Evolutionary conservation across 345 rosid species (phyloP).

Genomic region (Citrus medica): DNA sequence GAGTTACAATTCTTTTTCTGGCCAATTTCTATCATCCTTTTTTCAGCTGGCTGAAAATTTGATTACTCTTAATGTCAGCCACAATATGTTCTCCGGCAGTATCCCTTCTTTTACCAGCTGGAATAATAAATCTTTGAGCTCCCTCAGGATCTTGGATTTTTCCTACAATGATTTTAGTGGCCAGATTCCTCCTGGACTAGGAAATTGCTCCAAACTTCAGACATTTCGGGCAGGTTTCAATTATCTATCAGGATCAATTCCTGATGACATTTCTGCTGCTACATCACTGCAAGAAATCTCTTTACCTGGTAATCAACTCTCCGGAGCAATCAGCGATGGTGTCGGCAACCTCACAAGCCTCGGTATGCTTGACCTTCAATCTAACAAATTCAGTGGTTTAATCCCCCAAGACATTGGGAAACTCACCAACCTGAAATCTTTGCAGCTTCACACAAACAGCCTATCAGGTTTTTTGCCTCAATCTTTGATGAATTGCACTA

Average conservation of each 20-base stretch:
- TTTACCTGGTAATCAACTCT: not conserved
- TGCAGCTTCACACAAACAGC: not conserved
- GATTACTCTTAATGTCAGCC: not conserved
- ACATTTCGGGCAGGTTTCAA: slow-evolving; percentile 15
- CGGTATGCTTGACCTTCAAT: not conserved
- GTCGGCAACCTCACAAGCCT: not conserved
- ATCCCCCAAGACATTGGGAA: not conserved
- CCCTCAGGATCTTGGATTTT: slow-evolving; percentile 4
- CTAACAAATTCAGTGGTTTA: not conserved
- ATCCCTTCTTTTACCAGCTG: not conserved
- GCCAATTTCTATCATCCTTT: not conserved
- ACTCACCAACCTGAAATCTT: not conserved
- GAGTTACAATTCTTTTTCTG: not conserved
- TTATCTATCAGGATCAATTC: slow-evolving; percentile 3
- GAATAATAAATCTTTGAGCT: not conserved
- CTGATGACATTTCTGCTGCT: not conserved
- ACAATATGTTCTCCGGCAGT: not conserved
- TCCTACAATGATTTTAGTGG: not conserved
- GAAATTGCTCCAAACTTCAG: slow-evolving; percentile 1
- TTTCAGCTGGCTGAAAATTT: not conserved
- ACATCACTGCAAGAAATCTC: not conserved
- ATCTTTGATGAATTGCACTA: not conserved
- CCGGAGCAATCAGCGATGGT: not conserved
- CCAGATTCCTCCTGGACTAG: not conserved
- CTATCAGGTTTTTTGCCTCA: not conserved